Base-by-base conservation (phyloP, 805 yeast genomes). In the Saturnispora hagleri region DNA sequence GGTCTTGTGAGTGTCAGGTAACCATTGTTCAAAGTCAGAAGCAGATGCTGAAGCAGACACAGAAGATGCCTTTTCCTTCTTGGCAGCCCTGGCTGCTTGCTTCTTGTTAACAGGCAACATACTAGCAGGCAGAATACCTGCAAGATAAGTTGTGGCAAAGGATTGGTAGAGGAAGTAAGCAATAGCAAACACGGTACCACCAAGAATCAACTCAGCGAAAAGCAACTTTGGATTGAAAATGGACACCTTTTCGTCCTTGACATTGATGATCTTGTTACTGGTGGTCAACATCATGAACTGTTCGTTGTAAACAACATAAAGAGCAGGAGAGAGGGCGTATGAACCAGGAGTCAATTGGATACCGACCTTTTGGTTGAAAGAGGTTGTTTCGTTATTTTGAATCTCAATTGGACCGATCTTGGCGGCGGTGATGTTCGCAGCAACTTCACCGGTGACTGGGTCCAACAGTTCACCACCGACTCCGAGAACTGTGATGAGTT, bases 211-310 rank as follows among this genome's bases (percentile, higher is more conserved):
- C 63, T 81, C 84, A 57, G 85, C 76, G 35, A 85, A 65, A 53
- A 88, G 62, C 61, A 89, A 76, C 67, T 82, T 81, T 13, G 90
- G 93, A 63, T 86, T 79, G 69, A 84, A 81, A 50, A 82, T 57
- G 0, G 95, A 83, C 59, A 89, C 71, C 52, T 82, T 76, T 36
- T 76, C 77, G 60, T 89, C 96, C 10, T 67, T 67, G 52, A 89
- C 77, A 22, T 71, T 65, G 44, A 86, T 69, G 53, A 82, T 68
- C 60, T 80, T 82, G 48, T 80, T 76, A 60, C 77, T 73, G 27
- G 84, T 75, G 48, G 80, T 80, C 41, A 85, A 70, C 56, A 72
- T 69, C 68, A 79, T 75, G 58, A 81, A 63, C 48, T 75, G 67
- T 8, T 77, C 76, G 34, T 76, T 70, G 60, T 70, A 73, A 31